phyloP scores from a whole-genome alignment of 371 early-diverging fungal species.

The Mucor circinelloides region DNA sequence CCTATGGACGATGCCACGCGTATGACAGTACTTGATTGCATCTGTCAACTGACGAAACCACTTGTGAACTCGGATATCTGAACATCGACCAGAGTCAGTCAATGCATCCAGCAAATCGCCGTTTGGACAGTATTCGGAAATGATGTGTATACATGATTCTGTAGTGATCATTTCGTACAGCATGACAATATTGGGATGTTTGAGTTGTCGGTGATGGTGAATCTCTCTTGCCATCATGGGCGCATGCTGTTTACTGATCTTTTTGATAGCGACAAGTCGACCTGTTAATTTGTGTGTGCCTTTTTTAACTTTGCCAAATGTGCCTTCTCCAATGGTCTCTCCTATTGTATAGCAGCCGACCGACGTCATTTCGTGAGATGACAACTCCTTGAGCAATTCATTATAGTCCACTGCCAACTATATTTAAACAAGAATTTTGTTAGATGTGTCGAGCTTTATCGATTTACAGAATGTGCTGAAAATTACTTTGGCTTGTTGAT shows the following conservation, averaged over 20 bases:
- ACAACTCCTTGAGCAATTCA: constrained; percentile 51
- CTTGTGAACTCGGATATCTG: constrained; percentile 55
- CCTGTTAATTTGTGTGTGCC: constrained; percentile 81
- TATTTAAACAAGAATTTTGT: neutral
- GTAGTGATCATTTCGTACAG: constrained; percentile 86
- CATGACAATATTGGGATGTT: constrained; percentile 81
- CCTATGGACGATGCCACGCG: constrained; percentile 73
- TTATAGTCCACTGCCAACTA: constrained; percentile 33
- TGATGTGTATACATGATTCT: constrained; percentile 80
- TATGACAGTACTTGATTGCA: constrained; percentile 80
- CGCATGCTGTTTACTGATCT: constrained; percentile 77
- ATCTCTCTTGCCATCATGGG: constrained; percentile 81
- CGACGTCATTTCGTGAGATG: constrained; percentile 42
- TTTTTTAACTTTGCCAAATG: constrained; percentile 87
- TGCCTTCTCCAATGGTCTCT: constrained; percentile 60
- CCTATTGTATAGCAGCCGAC: constrained; percentile 58
- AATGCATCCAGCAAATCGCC: constrained; percentile 81
- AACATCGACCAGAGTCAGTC: constrained; percentile 58
- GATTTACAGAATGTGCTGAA: neutral
- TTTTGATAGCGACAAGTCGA: constrained; percentile 80
- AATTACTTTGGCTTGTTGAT: constrained; percentile 32
- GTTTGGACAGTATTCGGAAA: constrained; percentile 77
- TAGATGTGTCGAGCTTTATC: neutral
- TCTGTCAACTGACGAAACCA: constrained; percentile 76
- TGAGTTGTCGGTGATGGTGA: constrained; percentile 83